Evolutionary conservation across 179 eudicot species (phyloP).

Genomic region (Camellia oleifera): DNA sequence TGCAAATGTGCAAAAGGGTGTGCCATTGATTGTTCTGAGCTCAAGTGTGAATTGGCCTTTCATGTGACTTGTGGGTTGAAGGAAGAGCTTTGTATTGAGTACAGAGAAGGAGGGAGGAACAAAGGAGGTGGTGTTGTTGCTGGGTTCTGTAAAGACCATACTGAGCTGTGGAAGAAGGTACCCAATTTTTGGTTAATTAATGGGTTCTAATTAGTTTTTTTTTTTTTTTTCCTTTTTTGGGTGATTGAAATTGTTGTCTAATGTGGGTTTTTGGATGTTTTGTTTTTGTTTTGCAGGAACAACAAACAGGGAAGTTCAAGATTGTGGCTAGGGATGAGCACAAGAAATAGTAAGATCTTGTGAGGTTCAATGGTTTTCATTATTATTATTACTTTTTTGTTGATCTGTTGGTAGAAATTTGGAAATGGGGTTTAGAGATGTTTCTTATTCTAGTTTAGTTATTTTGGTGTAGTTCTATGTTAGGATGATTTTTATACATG

Average conservation of each 20-base stretch:
- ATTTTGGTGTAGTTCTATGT: neutral
- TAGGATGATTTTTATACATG: too few relatives aligned
- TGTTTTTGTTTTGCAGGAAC: slow-evolving; percentile 55
- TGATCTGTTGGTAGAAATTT: neutral
- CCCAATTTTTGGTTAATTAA: neutral
- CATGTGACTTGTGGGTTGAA: slow-evolving; percentile 89
- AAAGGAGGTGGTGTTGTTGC: slow-evolving; percentile 61
- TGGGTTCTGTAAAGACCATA: slow-evolving; percentile 69
- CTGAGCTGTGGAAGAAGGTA: slow-evolving; percentile 81
- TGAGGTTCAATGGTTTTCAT: neutral
- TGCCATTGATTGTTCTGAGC: slow-evolving; percentile 81
- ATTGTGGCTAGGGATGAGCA: slow-evolving; percentile 63
- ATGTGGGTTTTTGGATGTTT: neutral
- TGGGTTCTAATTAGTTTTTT: neutral
- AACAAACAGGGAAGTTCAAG: slow-evolving; percentile 76
- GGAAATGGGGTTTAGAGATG: neutral
- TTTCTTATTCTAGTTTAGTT: neutral
- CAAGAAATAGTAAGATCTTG: slow-evolving; percentile 12
- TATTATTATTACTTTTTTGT: neutral
- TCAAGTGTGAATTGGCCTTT: slow-evolving; percentile 55
- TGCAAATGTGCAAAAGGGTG: slow-evolving; percentile 60
- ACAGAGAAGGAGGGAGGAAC: slow-evolving; percentile 45
- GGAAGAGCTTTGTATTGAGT: slow-evolving; percentile 78
- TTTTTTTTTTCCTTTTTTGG: neutral
- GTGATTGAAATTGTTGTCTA: neutral